phyloP scores from a whole-genome alignment of 148 eudicot species.

The Vaccinium vitisidaea region DNA sequence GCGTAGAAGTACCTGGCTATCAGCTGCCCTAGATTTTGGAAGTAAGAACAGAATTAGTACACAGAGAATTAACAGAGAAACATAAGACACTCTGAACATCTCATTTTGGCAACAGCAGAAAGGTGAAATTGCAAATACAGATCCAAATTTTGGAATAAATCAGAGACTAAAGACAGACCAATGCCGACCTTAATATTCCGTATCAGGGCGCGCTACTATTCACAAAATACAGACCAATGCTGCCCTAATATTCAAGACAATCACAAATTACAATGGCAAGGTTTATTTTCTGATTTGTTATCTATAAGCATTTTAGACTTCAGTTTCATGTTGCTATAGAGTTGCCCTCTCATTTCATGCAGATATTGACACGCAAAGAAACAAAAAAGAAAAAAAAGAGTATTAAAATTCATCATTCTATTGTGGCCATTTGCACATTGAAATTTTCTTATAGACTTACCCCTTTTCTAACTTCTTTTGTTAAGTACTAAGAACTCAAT shows the following conservation, averaged over 20 bases:
- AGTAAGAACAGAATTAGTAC: conserved; percentile 2
- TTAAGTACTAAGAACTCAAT: not conserved
- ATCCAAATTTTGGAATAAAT: not conserved
- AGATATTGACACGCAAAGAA: not conserved
- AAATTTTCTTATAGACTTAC: not conserved
- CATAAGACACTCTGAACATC: not conserved
- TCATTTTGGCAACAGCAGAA: not conserved
- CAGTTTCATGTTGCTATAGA: not conserved
- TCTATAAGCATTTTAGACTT: not conserved
- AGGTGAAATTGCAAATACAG: not conserved
- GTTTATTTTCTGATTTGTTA: not conserved
- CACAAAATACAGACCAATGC: not conserved
- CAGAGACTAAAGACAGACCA: too few species aligned
- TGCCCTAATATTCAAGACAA: not conserved
- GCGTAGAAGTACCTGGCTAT: conserved; percentile 48
- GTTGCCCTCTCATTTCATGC: not conserved
- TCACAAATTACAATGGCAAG: not conserved
- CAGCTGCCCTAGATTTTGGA: conserved; percentile 57
- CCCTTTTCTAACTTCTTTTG: not conserved
- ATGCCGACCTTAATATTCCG: too few species aligned
- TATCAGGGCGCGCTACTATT: too few species aligned
- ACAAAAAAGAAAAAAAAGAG: not conserved
- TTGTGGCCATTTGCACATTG: not conserved
- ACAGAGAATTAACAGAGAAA: not conserved
- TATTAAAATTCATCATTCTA: not conserved